Percentiles rank a stretch among this genome's conserved stretches.
These are phyloP conservation scores for Cryphonectria carpinicola DNA, from an alignment of 2,329 filamentous ascomycete species.

Conservation along the genomic window DNA sequence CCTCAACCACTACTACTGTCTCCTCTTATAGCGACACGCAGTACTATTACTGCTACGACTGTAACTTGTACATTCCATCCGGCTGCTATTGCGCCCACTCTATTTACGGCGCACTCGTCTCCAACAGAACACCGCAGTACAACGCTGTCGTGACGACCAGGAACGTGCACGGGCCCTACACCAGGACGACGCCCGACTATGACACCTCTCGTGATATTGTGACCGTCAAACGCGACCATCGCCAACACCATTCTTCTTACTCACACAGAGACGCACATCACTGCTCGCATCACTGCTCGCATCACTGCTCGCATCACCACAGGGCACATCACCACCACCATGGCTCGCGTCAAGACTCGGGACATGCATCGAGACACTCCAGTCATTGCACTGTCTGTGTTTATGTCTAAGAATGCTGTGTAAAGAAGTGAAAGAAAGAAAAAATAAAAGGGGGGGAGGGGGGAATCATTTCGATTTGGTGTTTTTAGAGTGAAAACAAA, in stretches of 20 bases:
- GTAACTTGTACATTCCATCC: conserved; percentile 21
- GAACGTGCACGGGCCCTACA: background rate
- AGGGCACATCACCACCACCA: too few species aligned
- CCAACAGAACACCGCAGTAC: background rate
- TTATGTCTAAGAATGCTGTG: background rate
- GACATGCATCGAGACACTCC: conserved; percentile 5
- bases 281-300: background rate
- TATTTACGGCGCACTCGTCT: conserved; percentile 2
- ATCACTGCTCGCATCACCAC: background rate
- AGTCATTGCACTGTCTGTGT: conserved; percentile 14
- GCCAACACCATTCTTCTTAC: conserved; percentile 7
- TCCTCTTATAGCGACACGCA: background rate
- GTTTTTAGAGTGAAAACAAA: too few species aligned
- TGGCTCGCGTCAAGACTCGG: background rate
- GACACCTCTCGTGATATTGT: conserved; percentile 1
- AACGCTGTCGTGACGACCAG: background rate
- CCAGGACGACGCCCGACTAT: background rate
- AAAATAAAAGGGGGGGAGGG: too few species aligned
- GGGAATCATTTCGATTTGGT: too few species aligned
- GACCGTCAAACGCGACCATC: conserved; percentile 5
- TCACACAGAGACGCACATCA: background rate
- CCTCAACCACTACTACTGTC: background rate
- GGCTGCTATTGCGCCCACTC: conserved; percentile 23
- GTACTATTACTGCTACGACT: conserved; percentile 23
- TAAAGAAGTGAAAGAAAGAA: background rate